These are phyloP conservation scores for Tricholoma hemisulphureum DNA, from an alignment of 768 basidiomycete species.

Conservation along the genomic window DNA sequence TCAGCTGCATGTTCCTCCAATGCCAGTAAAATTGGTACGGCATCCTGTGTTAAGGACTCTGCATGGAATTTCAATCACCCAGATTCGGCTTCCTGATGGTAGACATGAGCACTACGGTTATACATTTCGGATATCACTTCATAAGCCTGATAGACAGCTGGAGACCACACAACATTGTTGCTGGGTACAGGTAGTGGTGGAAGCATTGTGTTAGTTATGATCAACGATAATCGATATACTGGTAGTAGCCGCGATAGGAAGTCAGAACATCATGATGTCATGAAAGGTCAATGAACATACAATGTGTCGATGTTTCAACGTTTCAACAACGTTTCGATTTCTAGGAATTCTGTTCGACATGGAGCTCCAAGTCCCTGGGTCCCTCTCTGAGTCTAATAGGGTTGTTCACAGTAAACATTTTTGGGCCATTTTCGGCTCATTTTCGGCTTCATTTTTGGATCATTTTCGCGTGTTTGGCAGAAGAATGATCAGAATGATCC, in stretches of 20 bases:
- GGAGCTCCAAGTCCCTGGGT: too few species aligned
- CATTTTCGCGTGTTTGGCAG: too few species aligned
- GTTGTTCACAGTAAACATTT: too few species aligned
- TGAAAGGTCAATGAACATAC: too few species aligned
- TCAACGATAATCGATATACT: neutral
- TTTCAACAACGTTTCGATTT: too few species aligned
- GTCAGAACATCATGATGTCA: too few species aligned
- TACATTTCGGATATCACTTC: neutral
- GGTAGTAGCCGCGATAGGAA: too few species aligned
- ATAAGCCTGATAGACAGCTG: neutral
- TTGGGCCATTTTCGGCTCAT: too few species aligned
- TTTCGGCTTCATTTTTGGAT: too few species aligned
- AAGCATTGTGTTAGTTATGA: conserved; percentile 1
- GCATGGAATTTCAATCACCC: neutral
- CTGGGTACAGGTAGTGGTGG: conserved; percentile 6
- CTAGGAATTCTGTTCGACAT: too few species aligned
- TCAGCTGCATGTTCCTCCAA: neutral
- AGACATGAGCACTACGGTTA: neutral
- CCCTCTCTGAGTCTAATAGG: too few species aligned
- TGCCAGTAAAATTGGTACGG: neutral
- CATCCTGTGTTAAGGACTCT: neutral
- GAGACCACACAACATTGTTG: neutral
- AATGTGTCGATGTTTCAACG: neutral
- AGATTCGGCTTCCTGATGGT: neutral
- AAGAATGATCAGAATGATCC: too few species aligned